Base-by-base conservation (phyloP, 2,329 filamentous ascomycete genomes). In the Tolypocladium paradoxum region DNA sequence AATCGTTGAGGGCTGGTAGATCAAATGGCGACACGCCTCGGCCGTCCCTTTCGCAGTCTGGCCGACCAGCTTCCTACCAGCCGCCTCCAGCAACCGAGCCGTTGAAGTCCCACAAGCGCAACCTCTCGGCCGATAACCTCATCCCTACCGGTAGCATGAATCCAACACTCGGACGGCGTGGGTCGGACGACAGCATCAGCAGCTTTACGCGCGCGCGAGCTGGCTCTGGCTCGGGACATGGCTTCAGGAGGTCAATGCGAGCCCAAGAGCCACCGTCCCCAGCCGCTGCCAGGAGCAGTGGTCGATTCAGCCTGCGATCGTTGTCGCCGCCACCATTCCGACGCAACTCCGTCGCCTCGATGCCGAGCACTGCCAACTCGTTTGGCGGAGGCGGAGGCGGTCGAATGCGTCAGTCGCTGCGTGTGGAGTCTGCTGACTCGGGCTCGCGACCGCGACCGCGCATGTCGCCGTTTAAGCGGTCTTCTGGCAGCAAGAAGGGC, bases 241-340 rank as follows among this genome's bases (percentile, higher is more conserved):
- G 73, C 1, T 88, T 95, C 75, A 84, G 84, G 54, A 78, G 76
- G 50, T 89, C 87, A 2, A 88, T 96, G 87, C 79, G 90, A 55
- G 57, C 61, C 43, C 60, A 56, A 7, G 64, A 66, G 14, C 50
- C 59, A 22, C 54, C 56, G 12, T 48, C 58, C 3, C 56, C 61
- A 6, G 71, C 69, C 29, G 65, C 73, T 22, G 49, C 56, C 8
- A 60, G 58, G 48, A 60, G 58, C n/a, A 63, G 81, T n/a, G 78
- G 80, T n/a, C 77, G 80, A 27, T 84, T 88, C 62, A 88, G 84
- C 54, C 72, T 90, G 35, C 79, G 87, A 33, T 87, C 87, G 0
- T 60, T 87, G 40, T 91, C 87, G 2, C 88, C 87, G 0, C 72
- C 79, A 11, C 67, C 76, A 40, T 77, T 81, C 48, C 68, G 73